phyloP scores from a whole-genome alignment of 2,329 filamentous ascomycete genomes.

The Ilyonectria destructans region DNA sequence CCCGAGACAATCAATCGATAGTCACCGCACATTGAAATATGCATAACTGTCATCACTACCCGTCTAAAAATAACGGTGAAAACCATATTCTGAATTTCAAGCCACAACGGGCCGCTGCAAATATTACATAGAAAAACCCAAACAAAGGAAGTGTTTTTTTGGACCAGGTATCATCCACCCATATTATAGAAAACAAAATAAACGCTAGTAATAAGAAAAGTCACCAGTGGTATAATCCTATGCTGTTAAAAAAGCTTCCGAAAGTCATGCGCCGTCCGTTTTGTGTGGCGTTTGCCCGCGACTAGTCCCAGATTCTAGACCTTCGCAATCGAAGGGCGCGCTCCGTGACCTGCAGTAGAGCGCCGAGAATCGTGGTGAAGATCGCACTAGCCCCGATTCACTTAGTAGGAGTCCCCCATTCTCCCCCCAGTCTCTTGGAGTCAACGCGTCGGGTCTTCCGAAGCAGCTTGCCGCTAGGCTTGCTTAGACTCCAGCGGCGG shows the following conservation, averaged over 20 bases:
- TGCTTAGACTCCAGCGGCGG: constrained; percentile 52
- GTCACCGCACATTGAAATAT: not conserved
- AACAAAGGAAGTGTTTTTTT: not conserved
- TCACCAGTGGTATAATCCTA: not conserved
- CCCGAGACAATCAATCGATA: not conserved
- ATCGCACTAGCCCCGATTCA: not conserved
- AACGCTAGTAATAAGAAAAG: not conserved
- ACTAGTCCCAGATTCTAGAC: not conserved
- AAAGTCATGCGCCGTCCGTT: constrained; percentile 4
- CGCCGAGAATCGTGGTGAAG: not conserved
- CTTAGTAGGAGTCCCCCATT: not conserved
- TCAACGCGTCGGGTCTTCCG: constrained; percentile 42
- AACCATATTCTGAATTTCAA: not conserved
- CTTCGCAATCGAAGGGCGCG: constrained; percentile 1
- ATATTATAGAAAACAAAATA: not conserved
- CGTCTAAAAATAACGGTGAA: not conserved
- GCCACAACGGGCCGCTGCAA: not conserved
- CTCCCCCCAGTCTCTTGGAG: constrained; percentile 11
- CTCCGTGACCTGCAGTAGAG: constrained; percentile 23
- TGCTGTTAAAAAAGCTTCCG: not conserved
- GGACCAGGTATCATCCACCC: not conserved
- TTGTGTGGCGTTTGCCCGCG: not conserved
- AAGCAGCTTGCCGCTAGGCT: constrained; percentile 46
- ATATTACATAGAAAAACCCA: not conserved
- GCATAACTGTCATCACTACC: not conserved